A percentile compares a stretch with the other conserved stretches of the same genome.
phyloP scores from a whole-genome alignment of 1,284 basidiomycete genomes.

The Ustilago tritici region DNA sequence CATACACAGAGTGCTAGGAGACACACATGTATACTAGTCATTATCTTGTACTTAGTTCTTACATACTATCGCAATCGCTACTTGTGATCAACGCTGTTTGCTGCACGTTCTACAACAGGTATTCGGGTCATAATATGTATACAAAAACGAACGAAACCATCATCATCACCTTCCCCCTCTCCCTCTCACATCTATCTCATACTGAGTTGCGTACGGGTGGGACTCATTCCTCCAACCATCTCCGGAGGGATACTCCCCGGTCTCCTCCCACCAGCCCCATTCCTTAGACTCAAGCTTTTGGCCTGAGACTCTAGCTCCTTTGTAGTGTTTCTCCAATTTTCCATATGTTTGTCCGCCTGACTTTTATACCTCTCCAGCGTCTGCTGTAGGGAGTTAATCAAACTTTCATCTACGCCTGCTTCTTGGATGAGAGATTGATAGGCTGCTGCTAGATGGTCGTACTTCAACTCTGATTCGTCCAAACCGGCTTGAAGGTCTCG shows the following conservation, averaged over 20 bases:
- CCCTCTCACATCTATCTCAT: not conserved
- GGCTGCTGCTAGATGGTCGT: slow-evolving; percentile 49
- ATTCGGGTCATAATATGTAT: not conserved
- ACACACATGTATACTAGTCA: no score
- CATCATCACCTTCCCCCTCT: not conserved
- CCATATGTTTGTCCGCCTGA: slow-evolving; percentile 58
- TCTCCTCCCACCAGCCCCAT: not conserved
- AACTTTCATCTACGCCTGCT: slow-evolving; percentile 50
- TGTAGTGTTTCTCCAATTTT: slow-evolving; percentile 50
- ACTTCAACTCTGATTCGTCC: slow-evolving; percentile 79
- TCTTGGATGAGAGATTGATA: slow-evolving; percentile 49
- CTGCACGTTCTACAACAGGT: no score
- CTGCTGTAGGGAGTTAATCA: slow-evolving; percentile 45
- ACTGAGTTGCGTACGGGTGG: not conserved
- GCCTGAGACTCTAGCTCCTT: slow-evolving; percentile 47
- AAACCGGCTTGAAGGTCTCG: slow-evolving; percentile 82
- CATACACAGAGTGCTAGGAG: no score
- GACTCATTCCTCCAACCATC: slow-evolving; percentile 5
- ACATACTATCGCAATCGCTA: no score
- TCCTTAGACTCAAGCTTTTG: slow-evolving; percentile 14
- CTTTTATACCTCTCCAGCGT: slow-evolving; percentile 53
- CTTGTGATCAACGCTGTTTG: no score
- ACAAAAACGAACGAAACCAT: not conserved
- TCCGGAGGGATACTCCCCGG: slow-evolving; percentile 32
- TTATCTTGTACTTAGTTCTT: no score